phyloP scores from a whole-genome alignment of 495 filamentous ascomycete species.

The Clohesyomyces aquaticus region DNA sequence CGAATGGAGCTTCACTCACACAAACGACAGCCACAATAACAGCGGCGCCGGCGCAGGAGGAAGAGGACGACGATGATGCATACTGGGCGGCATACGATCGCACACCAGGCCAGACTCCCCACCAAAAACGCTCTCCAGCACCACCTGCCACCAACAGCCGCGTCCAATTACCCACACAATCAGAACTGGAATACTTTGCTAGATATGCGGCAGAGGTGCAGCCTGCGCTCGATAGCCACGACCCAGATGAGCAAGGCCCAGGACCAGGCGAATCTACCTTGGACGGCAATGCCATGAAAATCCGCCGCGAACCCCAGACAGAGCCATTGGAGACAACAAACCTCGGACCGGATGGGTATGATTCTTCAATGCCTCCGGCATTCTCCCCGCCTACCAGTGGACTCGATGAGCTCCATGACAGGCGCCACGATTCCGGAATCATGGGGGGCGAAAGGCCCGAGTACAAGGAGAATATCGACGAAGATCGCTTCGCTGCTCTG shows the following conservation, averaged over 20 bases:
- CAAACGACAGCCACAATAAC: constrained; percentile 14
- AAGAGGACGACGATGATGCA: constrained; percentile 71
- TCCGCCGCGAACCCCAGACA: constrained; percentile 37
- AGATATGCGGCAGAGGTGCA: constrained; percentile 80
- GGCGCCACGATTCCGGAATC: constrained; percentile 14
- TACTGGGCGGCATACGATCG: constrained; percentile 96
- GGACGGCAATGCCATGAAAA: constrained; percentile 52
- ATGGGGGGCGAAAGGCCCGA: constrained; percentile 12
- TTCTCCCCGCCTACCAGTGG: constrained; percentile 6
- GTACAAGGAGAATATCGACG: constrained; percentile 19
- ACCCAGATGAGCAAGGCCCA: constrained; percentile 59
- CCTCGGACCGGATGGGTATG: constrained; percentile 22
- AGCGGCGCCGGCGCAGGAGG: constrained; percentile 27
- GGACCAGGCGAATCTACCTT: constrained; percentile 59
- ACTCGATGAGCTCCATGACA: constrained; percentile 1
- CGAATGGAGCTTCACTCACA: constrained; percentile 31
- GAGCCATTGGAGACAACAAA: constrained; percentile 30
- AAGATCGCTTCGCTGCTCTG: constrained; percentile 23
- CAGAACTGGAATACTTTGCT: constrained; percentile 81
- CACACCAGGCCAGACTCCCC: constrained; percentile 77
- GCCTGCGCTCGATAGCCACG: constrained; percentile 86
- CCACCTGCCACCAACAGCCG: constrained; percentile 48
- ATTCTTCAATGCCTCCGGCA: constrained; percentile 22
- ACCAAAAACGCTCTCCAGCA: constrained; percentile 63
- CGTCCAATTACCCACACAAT: constrained; percentile 47